phyloP scores from a whole-genome alignment of 2,329 filamentous ascomycete genomes.

The Colletotrichum sp. region DNA sequence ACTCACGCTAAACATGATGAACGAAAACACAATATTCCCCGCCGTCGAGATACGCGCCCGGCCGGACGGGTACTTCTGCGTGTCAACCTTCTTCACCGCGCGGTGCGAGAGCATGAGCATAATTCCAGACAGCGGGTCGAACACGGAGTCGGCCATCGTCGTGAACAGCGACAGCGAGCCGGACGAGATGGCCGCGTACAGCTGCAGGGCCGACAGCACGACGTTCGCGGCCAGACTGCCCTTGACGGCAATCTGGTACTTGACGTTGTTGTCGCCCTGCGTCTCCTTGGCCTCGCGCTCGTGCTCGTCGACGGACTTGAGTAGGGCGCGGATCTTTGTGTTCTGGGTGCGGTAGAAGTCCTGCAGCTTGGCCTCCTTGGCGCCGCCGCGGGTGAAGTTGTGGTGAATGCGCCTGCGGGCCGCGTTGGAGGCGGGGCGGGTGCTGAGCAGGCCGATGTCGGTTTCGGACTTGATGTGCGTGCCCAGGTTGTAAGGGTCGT shows the following conservation, averaged over 20 bases:
- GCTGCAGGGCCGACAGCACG: slow-evolving; percentile 77
- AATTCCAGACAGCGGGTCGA: slow-evolving; percentile 89
- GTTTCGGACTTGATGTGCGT: slow-evolving; percentile 77
- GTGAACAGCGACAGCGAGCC: slow-evolving; percentile 96
- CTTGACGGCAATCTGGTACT: slow-evolving; percentile 70
- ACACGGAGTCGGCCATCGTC: slow-evolving; percentile 94
- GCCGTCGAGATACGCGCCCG: slow-evolving; percentile 95
- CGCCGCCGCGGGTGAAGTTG: slow-evolving; percentile 24
- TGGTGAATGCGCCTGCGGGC: slow-evolving; percentile 69
- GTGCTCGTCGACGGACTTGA: slow-evolving; percentile 94
- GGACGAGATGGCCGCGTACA: slow-evolving; percentile 87
- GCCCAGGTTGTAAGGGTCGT: slow-evolving; percentile 83
- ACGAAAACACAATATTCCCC: slow-evolving; percentile 95
- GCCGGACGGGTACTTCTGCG: slow-evolving; percentile 85
- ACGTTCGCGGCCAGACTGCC: slow-evolving; percentile 82
- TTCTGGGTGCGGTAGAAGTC: slow-evolving; percentile 92
- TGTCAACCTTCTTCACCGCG: slow-evolving; percentile 86
- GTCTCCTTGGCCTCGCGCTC: slow-evolving; percentile 80
- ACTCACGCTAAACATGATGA: slow-evolving; percentile 86
- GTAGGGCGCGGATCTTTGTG: slow-evolving; percentile 87
- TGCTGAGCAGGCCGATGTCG: slow-evolving; percentile 64
- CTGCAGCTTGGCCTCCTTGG: slow-evolving; percentile 64
- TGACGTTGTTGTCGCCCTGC: slow-evolving; percentile 80
- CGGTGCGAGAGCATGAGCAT: slow-evolving; percentile 87
- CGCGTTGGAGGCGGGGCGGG: slow-evolving; percentile 79